These are phyloP conservation scores for Scheffersomyces spartinae DNA, from an alignment of 805 yeast genomes.

Conservation along the genomic window DNA sequence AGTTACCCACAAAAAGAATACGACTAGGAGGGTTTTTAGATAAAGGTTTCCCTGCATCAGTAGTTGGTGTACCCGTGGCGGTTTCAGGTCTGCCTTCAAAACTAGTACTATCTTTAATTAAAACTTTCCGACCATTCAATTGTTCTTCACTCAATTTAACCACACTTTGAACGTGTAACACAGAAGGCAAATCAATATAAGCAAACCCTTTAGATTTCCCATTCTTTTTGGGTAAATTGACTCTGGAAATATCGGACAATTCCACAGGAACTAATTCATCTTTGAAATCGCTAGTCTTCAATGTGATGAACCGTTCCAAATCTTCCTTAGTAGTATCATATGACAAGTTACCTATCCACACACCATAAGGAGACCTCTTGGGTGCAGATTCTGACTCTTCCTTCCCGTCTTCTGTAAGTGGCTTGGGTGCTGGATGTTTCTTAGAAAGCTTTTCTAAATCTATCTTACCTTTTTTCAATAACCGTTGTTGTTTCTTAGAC, in stretches of 20 bases:
- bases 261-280: slow-evolving; percentile 22
- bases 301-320: slow-evolving; percentile 47
- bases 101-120: slow-evolving; percentile 71
- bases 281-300: slow-evolving; percentile 38
- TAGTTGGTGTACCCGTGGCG: too few species aligned
- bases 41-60: slow-evolving; percentile 29
- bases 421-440: slow-evolving; percentile 27
- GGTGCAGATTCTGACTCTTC: slow-evolving; percentile 15
- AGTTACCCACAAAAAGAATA: slow-evolving; percentile 83
- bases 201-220: slow-evolving; percentile 79
- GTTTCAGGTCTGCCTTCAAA: slow-evolving; percentile 82
- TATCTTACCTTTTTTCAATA: slow-evolving; percentile 71
- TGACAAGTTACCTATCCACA: slow-evolving; percentile 91
- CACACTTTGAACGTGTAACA: slow-evolving; percentile 48
- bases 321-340: slow-evolving; percentile 77
- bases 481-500: slow-evolving; percentile 84
- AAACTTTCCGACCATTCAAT: slow-evolving; percentile 73
- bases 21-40: slow-evolving; percentile 82
- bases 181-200: slow-evolving; percentile 66
- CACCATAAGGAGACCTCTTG: slow-evolving; percentile 51
- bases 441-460: slow-evolving; percentile 41
- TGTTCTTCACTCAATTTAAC: slow-evolving; percentile 58
- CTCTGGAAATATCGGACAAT: slow-evolving; percentile 55
- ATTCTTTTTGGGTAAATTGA: slow-evolving; percentile 70
- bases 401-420: slow-evolving; percentile 14